These are phyloP conservation scores for Chlorella sp. DNA, from an alignment of 139 green algal genomes.

Conservation along the genomic window DNA sequence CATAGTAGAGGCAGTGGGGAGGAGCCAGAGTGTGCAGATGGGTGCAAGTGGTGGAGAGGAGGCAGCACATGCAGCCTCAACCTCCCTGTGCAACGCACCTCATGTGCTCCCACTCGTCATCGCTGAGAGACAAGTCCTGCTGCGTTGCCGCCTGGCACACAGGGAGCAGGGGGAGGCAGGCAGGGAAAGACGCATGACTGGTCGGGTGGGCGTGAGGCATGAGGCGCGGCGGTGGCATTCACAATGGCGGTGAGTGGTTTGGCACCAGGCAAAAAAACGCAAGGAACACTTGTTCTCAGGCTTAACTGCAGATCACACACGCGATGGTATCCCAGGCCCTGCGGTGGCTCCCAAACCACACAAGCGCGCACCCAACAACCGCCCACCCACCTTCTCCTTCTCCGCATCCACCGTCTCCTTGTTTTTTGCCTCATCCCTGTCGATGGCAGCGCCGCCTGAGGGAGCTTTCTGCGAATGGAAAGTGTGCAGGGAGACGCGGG, in stretches of 20 bases:
- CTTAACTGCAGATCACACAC: too few species aligned
- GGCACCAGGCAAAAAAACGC: not conserved
- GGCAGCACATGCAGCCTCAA: not conserved
- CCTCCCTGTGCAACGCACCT: not conserved
- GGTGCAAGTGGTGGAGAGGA: too few species aligned
- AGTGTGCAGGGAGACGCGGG: not conserved
- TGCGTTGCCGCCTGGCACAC: not conserved
- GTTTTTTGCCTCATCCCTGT: not conserved
- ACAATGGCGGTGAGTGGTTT: too few species aligned
- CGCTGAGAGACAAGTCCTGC: not conserved
- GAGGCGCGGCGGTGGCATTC: too few species aligned
- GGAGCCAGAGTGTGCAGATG: too few species aligned
- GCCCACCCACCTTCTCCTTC: not conserved
- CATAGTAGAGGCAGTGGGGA: too few species aligned
- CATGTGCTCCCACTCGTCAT: conserved; percentile 35
- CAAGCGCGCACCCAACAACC: not conserved
- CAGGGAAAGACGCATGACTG: not conserved
- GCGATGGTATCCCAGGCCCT: not conserved
- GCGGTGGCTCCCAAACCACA: not conserved
- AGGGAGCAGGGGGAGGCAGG: not conserved
- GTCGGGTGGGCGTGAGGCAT: too few species aligned
- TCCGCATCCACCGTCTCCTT: conserved; percentile 13
- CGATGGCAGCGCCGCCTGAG: not conserved
- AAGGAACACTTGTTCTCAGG: too few species aligned
- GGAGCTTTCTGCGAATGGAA: not conserved